phyloP scores from a whole-genome alignment of 208 protist species.

The Kentomonas sorsogonicus region DNA sequence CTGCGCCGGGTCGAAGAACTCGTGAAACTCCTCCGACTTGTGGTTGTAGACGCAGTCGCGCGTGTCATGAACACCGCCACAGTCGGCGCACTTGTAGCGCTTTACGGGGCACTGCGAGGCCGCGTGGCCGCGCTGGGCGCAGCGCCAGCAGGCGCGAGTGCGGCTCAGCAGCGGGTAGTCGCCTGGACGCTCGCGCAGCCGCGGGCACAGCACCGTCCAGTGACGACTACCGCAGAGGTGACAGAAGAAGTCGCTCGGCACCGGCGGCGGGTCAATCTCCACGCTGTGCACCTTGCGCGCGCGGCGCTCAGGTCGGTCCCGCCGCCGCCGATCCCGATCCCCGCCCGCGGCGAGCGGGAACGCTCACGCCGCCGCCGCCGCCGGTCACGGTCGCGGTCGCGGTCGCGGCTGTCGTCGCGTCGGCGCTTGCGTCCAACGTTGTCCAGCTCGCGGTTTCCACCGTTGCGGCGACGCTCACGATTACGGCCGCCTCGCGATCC shows the following conservation, averaged over 20 bases:
- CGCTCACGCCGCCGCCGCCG: slow-evolving; percentile 8
- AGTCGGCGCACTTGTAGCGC: slow-evolving; percentile 68
- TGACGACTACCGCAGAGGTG: slow-evolving; percentile 77
- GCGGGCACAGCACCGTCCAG: slow-evolving; percentile 76
- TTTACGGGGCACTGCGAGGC: slow-evolving; percentile 48
- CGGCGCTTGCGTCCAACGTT: slow-evolving; percentile 4
- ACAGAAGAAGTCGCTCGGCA: slow-evolving; percentile 53
- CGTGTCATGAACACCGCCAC: slow-evolving; percentile 79
- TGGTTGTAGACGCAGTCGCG: slow-evolving; percentile 76
- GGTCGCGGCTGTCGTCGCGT: slow-evolving; percentile 2
- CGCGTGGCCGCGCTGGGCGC: slow-evolving; percentile 69
- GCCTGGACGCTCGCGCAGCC: slow-evolving; percentile 32
- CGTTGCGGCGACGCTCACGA: slow-evolving; percentile 4
- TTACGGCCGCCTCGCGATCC: not conserved
- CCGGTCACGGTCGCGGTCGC: slow-evolving; percentile 17
- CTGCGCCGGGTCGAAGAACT: slow-evolving; percentile 62
- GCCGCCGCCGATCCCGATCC: not conserved
- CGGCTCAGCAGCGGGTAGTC: slow-evolving; percentile 59
- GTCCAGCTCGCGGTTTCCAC: slow-evolving; percentile 1
- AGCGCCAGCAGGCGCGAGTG: slow-evolving; percentile 61
- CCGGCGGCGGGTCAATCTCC: slow-evolving; percentile 2
- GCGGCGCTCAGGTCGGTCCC: slow-evolving; percentile 2
- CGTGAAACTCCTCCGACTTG: slow-evolving; percentile 75
- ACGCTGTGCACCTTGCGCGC: slow-evolving; percentile 1
- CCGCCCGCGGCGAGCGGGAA: slow-evolving; percentile 1